These are phyloP conservation scores for Adansonia grandidieri DNA, from an alignment of 441 rosid genomes.

Conservation along the genomic window DNA sequence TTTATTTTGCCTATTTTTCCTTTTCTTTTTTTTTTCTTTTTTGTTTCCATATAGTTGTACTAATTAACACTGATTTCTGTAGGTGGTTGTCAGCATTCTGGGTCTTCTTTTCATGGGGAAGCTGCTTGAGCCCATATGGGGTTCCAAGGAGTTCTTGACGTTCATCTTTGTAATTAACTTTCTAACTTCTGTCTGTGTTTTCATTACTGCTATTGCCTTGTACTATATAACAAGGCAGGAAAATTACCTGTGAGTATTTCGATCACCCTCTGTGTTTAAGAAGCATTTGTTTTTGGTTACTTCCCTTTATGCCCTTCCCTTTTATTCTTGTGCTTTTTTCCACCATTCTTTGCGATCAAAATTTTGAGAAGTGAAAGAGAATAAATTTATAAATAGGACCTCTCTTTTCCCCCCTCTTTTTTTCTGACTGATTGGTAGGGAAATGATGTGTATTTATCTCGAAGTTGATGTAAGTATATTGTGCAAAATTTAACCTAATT, in stretches of 20 bases:
- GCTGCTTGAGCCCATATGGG: slow-evolving; percentile 95
- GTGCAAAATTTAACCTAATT: not conserved
- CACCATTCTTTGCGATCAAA: not conserved
- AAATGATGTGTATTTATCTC: not conserved
- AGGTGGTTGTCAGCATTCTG: slow-evolving; percentile 69
- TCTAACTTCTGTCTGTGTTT: slow-evolving; percentile 76
- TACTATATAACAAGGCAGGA: slow-evolving; percentile 82
- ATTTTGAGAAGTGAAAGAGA: slow-evolving; percentile 2
- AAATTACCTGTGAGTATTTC: slow-evolving; percentile 67
- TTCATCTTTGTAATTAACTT: slow-evolving; percentile 85
- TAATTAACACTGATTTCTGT: slow-evolving; percentile 30
- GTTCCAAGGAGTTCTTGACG: slow-evolving; percentile 91
- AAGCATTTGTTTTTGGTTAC: slow-evolving; percentile 13
- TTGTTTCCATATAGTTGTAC: slow-evolving; percentile 13
- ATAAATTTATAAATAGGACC: not conserved
- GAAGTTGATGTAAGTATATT: slow-evolving; percentile 1
- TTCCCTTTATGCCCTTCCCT: not conserved
- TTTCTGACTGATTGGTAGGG: slow-evolving; percentile 8
- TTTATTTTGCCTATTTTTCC: slow-evolving; percentile 11
- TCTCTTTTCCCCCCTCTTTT: not conserved
- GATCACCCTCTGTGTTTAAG: slow-evolving; percentile 17
- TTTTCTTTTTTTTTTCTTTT: not conserved
- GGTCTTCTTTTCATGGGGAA: slow-evolving; percentile 92
- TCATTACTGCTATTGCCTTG: slow-evolving; percentile 77
- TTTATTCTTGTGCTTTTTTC: not conserved